Evolutionary conservation across 1,284 basidiomycete species (phyloP).

Genomic region (Ceratobasidium sp.): DNA sequence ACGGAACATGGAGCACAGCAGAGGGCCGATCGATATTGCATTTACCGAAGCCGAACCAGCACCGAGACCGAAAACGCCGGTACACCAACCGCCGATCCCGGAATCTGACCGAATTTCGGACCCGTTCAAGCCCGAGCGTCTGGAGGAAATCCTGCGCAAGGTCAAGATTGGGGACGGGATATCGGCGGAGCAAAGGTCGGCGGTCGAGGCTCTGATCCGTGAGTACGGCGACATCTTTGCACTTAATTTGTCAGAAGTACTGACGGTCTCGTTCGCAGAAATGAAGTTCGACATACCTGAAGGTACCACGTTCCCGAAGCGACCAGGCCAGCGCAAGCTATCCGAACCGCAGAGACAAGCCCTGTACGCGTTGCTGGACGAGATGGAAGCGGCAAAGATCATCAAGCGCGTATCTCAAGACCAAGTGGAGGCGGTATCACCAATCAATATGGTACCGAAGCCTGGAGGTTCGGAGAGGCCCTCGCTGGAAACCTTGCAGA

Average conservation of each 20-base stretch:
- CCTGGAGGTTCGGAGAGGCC: background rate
- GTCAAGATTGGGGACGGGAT: constrained; percentile 38
- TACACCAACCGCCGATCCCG: background rate
- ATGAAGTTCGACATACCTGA: constrained; percentile 27
- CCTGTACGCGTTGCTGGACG: constrained; percentile 1
- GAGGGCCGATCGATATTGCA: background rate
- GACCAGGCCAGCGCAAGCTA: constrained; percentile 15
- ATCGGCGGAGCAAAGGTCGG: constrained; percentile 37
- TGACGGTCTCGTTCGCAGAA: constrained; percentile 13
- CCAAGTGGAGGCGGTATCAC: constrained; percentile 16
- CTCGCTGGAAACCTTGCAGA: constrained; percentile 29
- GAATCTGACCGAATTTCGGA: background rate
- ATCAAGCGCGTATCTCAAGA: constrained; percentile 10
- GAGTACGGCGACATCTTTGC: constrained; percentile 50
- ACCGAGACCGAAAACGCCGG: too few relatives aligned
- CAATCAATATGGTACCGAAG: constrained; percentile 54
- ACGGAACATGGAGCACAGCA: background rate
- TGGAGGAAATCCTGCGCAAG: constrained; percentile 17
- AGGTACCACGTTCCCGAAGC: background rate
- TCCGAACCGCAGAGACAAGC: background rate
- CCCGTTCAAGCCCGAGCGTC: background rate
- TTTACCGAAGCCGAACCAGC: too few relatives aligned
- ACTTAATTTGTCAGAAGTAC: constrained; percentile 46
- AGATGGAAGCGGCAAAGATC: constrained; percentile 6
- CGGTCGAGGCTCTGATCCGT: constrained; percentile 37